phyloP scores from a whole-genome alignment of 2,329 filamentous ascomycete genomes.

The Alternaria sp. region DNA sequence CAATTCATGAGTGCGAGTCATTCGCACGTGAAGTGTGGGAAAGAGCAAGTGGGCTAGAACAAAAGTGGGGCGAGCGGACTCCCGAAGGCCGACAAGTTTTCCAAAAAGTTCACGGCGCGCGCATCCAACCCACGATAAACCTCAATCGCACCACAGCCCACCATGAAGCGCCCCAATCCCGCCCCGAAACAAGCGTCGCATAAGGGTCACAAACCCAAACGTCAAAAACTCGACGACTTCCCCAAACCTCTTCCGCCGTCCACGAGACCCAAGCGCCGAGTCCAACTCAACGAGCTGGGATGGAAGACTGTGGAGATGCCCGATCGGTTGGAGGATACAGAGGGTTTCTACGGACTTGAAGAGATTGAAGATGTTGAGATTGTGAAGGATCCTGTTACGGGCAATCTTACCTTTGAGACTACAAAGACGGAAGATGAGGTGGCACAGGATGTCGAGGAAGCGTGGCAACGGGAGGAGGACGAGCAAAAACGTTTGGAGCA shows the following conservation, averaged over 20 bases:
- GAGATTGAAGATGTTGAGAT: slow-evolving; percentile 92
- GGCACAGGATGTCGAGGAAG: slow-evolving; percentile 28
- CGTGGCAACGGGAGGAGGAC: slow-evolving; percentile 28
- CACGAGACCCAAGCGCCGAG: slow-evolving; percentile 36
- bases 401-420: slow-evolving; percentile 52
- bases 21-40: slow-evolving; percentile 33
- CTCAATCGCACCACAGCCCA: slow-evolving; percentile 8
- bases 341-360: slow-evolving; percentile 90
- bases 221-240: slow-evolving; percentile 21
- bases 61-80: slow-evolving; percentile 27
- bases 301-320: slow-evolving; percentile 72
- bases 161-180: slow-evolving; percentile 48
- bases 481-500: slow-evolving; percentile 28
- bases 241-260: slow-evolving; percentile 11
- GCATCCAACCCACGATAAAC: not conserved
- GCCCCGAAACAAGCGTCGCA: slow-evolving; percentile 49
- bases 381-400: slow-evolving; percentile 63
- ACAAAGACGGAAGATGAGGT: slow-evolving; percentile 36
- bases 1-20: slow-evolving; percentile 9
- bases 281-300: slow-evolving; percentile 59
- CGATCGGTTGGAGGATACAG: slow-evolving; percentile 83
- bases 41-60: slow-evolving; percentile 24
- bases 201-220: slow-evolving; percentile 53
- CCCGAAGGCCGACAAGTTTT: slow-evolving; percentile 33
- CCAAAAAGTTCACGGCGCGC: slow-evolving; percentile 24